These are phyloP conservation scores for Fonsecaea nubica DNA, from an alignment of 2,329 filamentous ascomycete species.

Conservation along the genomic window DNA sequence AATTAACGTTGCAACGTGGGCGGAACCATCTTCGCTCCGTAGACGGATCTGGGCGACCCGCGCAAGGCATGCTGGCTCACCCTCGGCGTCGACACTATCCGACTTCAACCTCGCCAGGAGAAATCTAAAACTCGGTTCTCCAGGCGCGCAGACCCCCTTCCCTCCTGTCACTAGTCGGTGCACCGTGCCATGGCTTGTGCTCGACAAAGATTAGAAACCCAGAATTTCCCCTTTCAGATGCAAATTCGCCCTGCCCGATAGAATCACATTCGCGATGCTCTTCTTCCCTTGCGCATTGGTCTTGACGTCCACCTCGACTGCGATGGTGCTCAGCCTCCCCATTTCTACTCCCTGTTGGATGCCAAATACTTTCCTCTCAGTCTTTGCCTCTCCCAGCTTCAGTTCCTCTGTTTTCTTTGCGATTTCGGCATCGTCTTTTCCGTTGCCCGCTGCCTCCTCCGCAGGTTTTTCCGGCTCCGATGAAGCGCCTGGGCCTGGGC, in stretches of 20 bases:
- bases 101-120: conserved; percentile 4
- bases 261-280: conserved; percentile 50
- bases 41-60: not conserved
- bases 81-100: conserved; percentile 12
- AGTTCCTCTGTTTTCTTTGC: conserved; percentile 43
- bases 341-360: conserved; percentile 73
- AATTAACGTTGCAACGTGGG: conserved; percentile 5
- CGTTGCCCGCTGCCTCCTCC: conserved; percentile 50
- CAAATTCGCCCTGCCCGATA: conserved; percentile 55
- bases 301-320: conserved; percentile 52
- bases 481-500: not conserved
- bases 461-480: conserved; percentile 43
- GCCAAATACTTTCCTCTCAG: conserved; percentile 52
- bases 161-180: not conserved
- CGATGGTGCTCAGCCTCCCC: conserved; percentile 58
- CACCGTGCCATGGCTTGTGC: not conserved
- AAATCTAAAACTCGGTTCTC: not conserved
- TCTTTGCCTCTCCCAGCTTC: conserved; percentile 49
- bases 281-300: conserved; percentile 52
- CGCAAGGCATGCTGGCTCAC: not conserved
- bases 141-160: not conserved
- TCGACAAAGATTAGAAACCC: conserved; percentile 32
- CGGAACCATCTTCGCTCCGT: not conserved
- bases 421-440: conserved; percentile 55
- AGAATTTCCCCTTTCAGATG: conserved; percentile 53